phyloP scores from a whole-genome alignment of 2,329 filamentous ascomycete species.

The Botrytis elliptica region DNA sequence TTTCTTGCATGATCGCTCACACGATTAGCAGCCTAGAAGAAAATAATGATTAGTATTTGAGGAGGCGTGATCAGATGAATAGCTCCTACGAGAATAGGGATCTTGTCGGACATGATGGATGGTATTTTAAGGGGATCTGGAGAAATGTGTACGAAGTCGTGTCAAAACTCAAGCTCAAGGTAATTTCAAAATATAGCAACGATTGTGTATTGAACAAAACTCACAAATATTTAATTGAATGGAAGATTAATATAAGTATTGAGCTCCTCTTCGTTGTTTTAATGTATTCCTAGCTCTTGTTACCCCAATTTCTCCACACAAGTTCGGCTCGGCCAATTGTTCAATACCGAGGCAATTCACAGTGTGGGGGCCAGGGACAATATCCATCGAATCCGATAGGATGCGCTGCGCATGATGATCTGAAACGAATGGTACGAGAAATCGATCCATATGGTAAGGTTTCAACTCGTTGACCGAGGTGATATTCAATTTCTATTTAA shows the following conservation, averaged over 20 bases:
- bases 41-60: conserved; percentile 24
- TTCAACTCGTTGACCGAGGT: neutral
- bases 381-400: neutral
- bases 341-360: conserved; percentile 29
- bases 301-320: conserved; percentile 30
- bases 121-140: neutral
- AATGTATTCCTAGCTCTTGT: neutral
- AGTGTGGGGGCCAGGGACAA: neutral
- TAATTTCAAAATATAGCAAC: neutral
- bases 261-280: neutral
- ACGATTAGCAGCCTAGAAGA: conserved; percentile 40
- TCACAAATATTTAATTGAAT: neutral
- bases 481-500: conserved; percentile 12
- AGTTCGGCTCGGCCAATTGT: conserved; percentile 22
- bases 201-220: neutral
- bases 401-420: neutral
- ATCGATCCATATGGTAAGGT: neutral
- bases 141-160: neutral
- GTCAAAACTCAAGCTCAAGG: neutral
- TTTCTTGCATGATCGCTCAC: conserved; percentile 84
- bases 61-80: conserved; percentile 10
- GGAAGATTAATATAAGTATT: neutral
- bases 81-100: conserved; percentile 47
- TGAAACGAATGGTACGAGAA: conserved; percentile 8
- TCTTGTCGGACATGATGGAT: conserved; percentile 46